Evolutionary conservation across 352 stramenopile genomes (phyloP), one percentile per base, ranked within the genome.

Genomic region (Blastocystis hominis): DNA sequence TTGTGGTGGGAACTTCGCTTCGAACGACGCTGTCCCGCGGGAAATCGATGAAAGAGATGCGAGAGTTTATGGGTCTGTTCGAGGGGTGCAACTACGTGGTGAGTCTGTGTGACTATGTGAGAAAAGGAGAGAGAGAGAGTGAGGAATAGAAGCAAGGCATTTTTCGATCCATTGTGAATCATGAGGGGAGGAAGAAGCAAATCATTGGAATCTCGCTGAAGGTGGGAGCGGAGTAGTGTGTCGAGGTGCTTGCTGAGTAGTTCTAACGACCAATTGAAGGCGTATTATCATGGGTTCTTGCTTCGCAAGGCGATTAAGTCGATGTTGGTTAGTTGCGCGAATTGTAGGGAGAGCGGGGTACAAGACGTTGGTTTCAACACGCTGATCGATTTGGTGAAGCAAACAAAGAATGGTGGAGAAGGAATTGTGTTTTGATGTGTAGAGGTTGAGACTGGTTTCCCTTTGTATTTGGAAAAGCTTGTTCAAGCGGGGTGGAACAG

Each of bases 251-350:
- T 13, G 0, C 42, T 62, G 9, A 86, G 3, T 76, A 86, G 76
- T 17, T 13, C 63, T 17, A 40, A 86, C 6, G 59, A 86, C 63
- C 63, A 86, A 34, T 20, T 76, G 2, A 20, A 36, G 15, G 59
- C 59, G 0, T 86, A 63, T 54, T 86, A 86, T 86, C 59, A 72
- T 46, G 63, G 40, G 0, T 44, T 77, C 54, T n/a, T 86, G 4
- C 36, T 86, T 7, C 3, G 59, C 5, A 17, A 55, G 47, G 9
- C n/a, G 34, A 17, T 86, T 10, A n/a, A 56, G 55, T 36, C 15
- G 38, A 13, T 36, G 4, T 20, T 42, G 10, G n/a, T 68, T 13
- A 13, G 36, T n/a, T 68, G 15, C 72, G 15, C 20, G 30, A 76
- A 81, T 20, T 42, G 36, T 38, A 44, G 42, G 54, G 42, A 44